Conservation (phyloP, 805 yeast genomes). For the Candida ficus region DNA sequence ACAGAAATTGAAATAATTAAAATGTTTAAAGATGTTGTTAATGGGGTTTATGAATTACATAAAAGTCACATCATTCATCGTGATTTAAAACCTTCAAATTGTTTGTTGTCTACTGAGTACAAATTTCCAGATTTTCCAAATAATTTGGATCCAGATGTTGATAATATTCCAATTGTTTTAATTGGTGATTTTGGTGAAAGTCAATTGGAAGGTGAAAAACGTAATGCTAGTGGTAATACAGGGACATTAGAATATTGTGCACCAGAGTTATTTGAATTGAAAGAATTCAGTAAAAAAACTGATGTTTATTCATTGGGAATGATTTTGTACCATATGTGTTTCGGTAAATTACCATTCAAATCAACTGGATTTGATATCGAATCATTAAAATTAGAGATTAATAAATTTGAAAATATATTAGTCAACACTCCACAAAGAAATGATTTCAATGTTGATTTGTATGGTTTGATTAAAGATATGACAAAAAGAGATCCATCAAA, state of each 20-base stretch:
- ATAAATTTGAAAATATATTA: constrained; percentile 2
- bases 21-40: constrained; percentile 60
- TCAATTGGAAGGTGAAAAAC: constrained; percentile 58
- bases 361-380: constrained; percentile 20
- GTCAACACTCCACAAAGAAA: not conserved
- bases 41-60: constrained; percentile 72
- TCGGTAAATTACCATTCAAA: constrained; percentile 61
- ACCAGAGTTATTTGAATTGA: constrained; percentile 47
- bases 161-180: constrained; percentile 56
- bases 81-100: constrained; percentile 86
- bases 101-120: constrained; percentile 43
- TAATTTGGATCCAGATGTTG: constrained; percentile 9
- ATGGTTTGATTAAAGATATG: constrained; percentile 34
- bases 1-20: constrained; percentile 58
- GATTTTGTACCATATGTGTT: constrained; percentile 72
- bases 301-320: constrained; percentile 83
- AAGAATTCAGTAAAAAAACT: constrained; percentile 61
- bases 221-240: constrained; percentile 75
- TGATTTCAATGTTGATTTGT: constrained; percentile 26
- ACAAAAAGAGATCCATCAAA: constrained; percentile 30
- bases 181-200: constrained; percentile 93
- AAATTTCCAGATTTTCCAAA: constrained; percentile 11
- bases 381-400: constrained; percentile 15
- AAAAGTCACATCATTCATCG: constrained; percentile 75
- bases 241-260: constrained; percentile 89